phyloP scores from a whole-genome alignment of 225 moss, liverwort and hornwort species.

The Climacium dendroides region DNA sequence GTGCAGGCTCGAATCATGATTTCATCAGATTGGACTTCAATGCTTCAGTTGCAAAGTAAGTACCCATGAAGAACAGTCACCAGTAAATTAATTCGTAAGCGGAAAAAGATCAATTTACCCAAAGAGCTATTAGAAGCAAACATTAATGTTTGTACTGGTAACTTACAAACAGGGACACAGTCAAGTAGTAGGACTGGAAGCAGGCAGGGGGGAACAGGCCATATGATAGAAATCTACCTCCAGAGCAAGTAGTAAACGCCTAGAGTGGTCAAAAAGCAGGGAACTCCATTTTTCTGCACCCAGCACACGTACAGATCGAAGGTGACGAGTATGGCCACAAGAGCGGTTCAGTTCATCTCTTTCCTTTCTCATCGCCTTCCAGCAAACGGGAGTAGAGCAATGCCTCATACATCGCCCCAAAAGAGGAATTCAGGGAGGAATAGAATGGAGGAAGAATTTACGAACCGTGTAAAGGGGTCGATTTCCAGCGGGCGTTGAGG shows the following conservation, averaged over 20 bases:
- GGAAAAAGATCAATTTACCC: background rate
- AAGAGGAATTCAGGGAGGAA: background rate
- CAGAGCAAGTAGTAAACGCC: constrained; percentile 48
- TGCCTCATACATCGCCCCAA: background rate
- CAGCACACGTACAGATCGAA: background rate
- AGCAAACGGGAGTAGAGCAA: background rate
- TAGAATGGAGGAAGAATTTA: background rate
- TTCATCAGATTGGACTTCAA: background rate
- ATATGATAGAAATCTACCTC: constrained; percentile 20
- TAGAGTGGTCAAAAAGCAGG: constrained; percentile 51
- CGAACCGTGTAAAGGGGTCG: constrained; percentile 54
- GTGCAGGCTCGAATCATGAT: background rate
- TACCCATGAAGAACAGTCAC: background rate
- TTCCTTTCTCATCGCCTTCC: background rate
- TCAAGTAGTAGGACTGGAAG: background rate
- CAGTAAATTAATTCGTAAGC: background rate
- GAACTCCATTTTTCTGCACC: constrained; percentile 62
- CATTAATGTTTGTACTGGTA: background rate
- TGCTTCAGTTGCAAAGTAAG: background rate
- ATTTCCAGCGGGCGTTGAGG: constrained; percentile 56
- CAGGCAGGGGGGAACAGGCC: background rate
- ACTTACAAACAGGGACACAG: background rate
- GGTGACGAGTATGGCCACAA: background rate
- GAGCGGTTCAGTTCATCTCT: background rate
- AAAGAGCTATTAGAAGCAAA: background rate